These are phyloP conservation scores for Davidsoniella australis DNA, from an alignment of 2,329 filamentous ascomycete genomes.

Conservation along the genomic window DNA sequence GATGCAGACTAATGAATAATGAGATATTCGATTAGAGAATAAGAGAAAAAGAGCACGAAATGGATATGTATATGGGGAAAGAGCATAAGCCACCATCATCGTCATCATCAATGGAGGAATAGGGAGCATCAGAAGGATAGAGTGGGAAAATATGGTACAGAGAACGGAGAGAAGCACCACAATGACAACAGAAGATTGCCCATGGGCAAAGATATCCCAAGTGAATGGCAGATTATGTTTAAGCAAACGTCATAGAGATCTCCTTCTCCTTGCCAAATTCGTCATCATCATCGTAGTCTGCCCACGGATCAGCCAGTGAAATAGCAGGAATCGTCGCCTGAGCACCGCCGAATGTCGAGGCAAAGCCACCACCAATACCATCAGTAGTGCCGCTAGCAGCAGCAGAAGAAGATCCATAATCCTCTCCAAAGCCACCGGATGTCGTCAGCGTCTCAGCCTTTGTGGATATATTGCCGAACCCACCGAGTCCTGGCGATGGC, in stretches of 20 bases:
- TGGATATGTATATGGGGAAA: too few relatives aligned
- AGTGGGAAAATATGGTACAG: too few relatives aligned
- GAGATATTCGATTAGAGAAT: not conserved
- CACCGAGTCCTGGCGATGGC: not conserved
- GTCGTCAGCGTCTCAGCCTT: not conserved
- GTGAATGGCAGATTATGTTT: slow-evolving; percentile 11
- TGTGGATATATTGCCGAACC: not conserved
- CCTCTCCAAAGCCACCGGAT: not conserved
- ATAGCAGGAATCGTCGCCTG: slow-evolving; percentile 34
- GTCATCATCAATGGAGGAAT: too few relatives aligned
- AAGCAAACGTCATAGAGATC: slow-evolving; percentile 71
- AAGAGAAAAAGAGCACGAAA: not conserved
- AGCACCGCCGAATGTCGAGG: slow-evolving; percentile 10
- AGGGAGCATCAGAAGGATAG: too few relatives aligned
- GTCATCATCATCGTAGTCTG: slow-evolving; percentile 37
- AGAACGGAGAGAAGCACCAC: too few relatives aligned
- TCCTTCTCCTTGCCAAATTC: slow-evolving; percentile 58
- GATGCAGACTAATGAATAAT: too few relatives aligned
- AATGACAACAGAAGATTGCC: too few relatives aligned
- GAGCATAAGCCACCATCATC: too few relatives aligned
- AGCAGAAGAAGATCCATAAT: not conserved
- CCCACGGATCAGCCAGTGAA: slow-evolving; percentile 48
- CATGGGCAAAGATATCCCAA: too few relatives aligned
- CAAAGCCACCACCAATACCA: not conserved
- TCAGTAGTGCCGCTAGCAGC: not conserved